Base-by-base conservation (phyloP, 139 green algal genomes). In the Auxenochlorella pyrenoidosa region DNA sequence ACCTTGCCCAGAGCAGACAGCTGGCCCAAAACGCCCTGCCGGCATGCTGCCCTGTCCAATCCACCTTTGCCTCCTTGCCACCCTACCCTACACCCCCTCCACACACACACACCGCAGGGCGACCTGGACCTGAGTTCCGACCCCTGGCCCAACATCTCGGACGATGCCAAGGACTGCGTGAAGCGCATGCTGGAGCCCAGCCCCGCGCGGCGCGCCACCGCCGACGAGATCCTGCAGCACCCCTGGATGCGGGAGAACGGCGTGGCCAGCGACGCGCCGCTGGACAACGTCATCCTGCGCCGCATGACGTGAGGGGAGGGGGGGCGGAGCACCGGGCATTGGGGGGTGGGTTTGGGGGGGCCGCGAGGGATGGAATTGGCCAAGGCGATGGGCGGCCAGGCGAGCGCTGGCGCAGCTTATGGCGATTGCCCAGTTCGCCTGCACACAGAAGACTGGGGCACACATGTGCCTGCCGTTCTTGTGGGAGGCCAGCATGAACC, bases 131-230 rank as follows among this genome's bases (percentile, higher is more conserved):
- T 97, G 70, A 10, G 80, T 32, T 90, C 47, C 44, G 92, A 96
- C 65, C 94, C 94, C 5, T 97, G 95, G 95, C 92, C 94, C n/a
- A 75, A 75, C 51, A 95, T 97, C 81, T 95, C 89, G 15, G 40
- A 68, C 6, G 87, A 84, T 5, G 96, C 96, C 43, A 98, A 98
- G 91, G 94, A 97, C 89, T 96, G 91, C 82, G 94, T 98, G 81
- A 86, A 88, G 10, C 87, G 89, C 44, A 98, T 99, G 96, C 93
- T 99, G 58, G 90, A 89, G 44, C 88, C 82, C 70, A 87, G n/a
- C 82, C 82, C 82, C 47, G n/a, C 68, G 66, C 79, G 71, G 70
- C 81, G 81, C 41, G 65, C 65, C 65, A 86, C 81, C 28, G 81
- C 81, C 43, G 63, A 86, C 21, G 65, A 86, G 8, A 86, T 86